These are phyloP conservation scores for Globisporangium nunn DNA, from an alignment of 352 stramenopile genomes.

Conservation along the genomic window DNA sequence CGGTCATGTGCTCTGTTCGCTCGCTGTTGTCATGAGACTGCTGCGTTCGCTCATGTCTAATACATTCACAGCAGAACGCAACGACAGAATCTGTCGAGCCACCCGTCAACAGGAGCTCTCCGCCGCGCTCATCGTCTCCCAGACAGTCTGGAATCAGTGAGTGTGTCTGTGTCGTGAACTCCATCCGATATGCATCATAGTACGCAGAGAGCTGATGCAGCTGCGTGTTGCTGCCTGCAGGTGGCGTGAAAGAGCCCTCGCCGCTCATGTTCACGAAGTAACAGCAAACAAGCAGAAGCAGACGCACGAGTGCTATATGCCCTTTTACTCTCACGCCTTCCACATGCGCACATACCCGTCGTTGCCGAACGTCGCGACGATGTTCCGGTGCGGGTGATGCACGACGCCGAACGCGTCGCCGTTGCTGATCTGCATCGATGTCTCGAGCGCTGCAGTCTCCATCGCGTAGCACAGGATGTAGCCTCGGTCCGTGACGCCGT, in stretches of 20 bases:
- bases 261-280: constrained; percentile 15
- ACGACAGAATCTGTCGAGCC: background rate
- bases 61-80: background rate
- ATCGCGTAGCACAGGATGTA: constrained; percentile 69
- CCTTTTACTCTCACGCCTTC: constrained; percentile 41
- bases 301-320: background rate
- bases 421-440: constrained; percentile 78
- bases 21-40: background rate
- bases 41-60: background rate
- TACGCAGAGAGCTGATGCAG: background rate
- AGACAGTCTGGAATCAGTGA: background rate
- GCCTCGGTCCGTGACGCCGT: constrained; percentile 83
- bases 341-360: constrained; percentile 81
- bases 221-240: background rate
- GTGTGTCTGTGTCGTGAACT: background rate
- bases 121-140: background rate
- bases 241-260: constrained; percentile 10
- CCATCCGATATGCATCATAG: no score
- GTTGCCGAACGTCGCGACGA: constrained; percentile 84
- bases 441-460: constrained; percentile 51
- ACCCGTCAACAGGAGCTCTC: background rate
- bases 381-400: constrained; percentile 86
- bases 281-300: constrained; percentile 14
- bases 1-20: background rate
- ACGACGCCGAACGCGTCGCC: constrained; percentile 70